Percentiles rank a stretch among this genome's conserved stretches.
Conservation (phyloP, 2,329 filamentous ascomycete genomes). For the Apiospora phragmitis region DNA sequence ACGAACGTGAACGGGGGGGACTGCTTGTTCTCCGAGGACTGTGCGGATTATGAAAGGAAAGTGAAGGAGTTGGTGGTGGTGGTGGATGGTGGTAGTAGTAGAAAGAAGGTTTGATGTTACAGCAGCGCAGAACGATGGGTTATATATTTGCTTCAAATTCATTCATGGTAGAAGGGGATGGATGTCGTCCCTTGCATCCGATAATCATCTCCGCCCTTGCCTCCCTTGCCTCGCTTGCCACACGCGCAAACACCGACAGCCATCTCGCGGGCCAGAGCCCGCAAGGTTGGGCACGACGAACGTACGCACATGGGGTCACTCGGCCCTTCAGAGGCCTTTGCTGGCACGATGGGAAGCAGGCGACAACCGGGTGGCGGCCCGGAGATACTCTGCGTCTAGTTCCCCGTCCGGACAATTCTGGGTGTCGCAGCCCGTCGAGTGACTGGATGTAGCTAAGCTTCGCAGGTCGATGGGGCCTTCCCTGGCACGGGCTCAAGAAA, state of each 20-base stretch:
- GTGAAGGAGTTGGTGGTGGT: background rate
- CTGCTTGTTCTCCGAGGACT: too few species aligned
- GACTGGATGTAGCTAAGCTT: background rate
- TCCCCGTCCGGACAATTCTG: background rate
- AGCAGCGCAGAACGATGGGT: background rate
- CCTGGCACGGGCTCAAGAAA: background rate
- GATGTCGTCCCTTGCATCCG: background rate
- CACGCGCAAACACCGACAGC: background rate
- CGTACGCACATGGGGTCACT: background rate
- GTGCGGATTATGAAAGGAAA: background rate
- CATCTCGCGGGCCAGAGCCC: background rate
- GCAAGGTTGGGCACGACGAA: background rate
- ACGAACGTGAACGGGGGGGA: background rate
- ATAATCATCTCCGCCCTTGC: slow-evolving; percentile 18
- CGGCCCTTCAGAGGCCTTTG: background rate
- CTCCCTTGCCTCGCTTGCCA: slow-evolving; percentile 13
- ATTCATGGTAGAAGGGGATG: background rate
- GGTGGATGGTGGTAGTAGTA: background rate
- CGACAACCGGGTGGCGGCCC: background rate
- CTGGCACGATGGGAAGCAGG: background rate
- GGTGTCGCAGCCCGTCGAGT: background rate
- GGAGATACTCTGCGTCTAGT: background rate
- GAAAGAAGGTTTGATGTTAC: background rate
- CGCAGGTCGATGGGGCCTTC: background rate
- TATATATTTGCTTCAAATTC: background rate